Conservation (phyloP, 1,284 basidiomycete genomes). For the Golubevia pallescens region DNA sequence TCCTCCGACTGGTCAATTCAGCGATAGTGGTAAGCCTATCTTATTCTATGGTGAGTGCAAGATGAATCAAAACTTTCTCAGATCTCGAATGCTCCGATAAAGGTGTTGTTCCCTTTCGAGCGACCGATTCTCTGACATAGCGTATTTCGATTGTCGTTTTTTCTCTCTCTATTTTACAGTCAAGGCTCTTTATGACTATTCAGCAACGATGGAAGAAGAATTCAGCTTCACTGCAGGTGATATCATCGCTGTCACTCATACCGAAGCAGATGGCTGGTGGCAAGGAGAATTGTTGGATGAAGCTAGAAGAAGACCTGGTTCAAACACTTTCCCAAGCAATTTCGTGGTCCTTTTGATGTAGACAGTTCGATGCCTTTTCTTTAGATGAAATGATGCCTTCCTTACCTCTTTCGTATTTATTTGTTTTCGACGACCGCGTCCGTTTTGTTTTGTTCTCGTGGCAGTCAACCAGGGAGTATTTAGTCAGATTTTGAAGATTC, state of each 20-base stretch:
- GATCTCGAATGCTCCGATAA: background rate
- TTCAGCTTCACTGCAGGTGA: conserved; percentile 62
- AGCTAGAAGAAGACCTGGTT: conserved; percentile 42
- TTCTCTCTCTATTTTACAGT: conserved; percentile 16
- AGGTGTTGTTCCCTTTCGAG: background rate
- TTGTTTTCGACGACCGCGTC: too few relatives aligned
- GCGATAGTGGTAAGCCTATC: conserved; percentile 55
- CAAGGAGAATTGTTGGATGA: conserved; percentile 62
- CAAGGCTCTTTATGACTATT: conserved; percentile 60
- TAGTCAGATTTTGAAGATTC: too few relatives aligned
- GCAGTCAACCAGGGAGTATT: too few relatives aligned
- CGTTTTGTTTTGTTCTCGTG: too few relatives aligned
- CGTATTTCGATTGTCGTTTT: background rate
- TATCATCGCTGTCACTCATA: conserved; percentile 61
- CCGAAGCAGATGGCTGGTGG: conserved; percentile 63
- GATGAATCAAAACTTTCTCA: background rate
- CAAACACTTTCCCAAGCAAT: conserved; percentile 60
- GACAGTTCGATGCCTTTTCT: too few relatives aligned
- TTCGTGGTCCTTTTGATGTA: conserved; percentile 38
- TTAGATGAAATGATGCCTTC: too few relatives aligned
- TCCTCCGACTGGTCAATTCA: conserved; percentile 59
- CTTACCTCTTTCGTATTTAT: too few relatives aligned
- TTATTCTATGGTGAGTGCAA: conserved; percentile 42
- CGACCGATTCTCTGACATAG: background rate
- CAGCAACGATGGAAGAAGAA: conserved; percentile 53